These are phyloP conservation scores for Dictyostelium firmibasis DNA, from an alignment of 78 protist species.

Conservation along the genomic window DNA sequence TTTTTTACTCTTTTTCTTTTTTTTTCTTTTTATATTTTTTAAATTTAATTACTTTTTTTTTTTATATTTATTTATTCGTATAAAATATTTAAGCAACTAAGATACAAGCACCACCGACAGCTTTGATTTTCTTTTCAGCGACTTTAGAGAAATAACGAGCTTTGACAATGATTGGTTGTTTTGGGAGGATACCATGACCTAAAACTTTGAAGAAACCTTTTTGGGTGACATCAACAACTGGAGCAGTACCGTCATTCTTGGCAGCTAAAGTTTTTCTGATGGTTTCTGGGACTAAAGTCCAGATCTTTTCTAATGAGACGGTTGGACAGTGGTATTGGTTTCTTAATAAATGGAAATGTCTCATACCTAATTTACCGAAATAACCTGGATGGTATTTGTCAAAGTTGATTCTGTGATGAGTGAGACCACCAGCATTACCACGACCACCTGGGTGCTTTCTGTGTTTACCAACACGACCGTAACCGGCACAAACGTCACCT, in stretches of 20 bases:
- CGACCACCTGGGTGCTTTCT: constrained; percentile 99
- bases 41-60: not conserved
- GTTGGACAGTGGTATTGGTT: constrained; percentile 92
- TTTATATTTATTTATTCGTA: not conserved
- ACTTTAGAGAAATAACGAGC: constrained; percentile 96
- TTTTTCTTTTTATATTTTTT: no score
- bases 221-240: constrained; percentile 97
- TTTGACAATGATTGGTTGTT: constrained; percentile 96
- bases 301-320: constrained; percentile 96
- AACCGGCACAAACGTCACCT: constrained; percentile 86
- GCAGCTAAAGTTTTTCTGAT: constrained; percentile 48
- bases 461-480: constrained; percentile 97
- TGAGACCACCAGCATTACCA: constrained; percentile 99
- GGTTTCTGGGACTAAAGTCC: constrained; percentile 94
- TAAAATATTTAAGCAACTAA: constrained; percentile 90
- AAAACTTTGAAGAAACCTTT: constrained; percentile 97
- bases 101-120: constrained; percentile 98
- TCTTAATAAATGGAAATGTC: constrained; percentile 94
- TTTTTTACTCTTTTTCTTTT: no score
- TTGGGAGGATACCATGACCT: constrained; percentile 98
- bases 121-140: constrained; percentile 99
- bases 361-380: constrained; percentile 99
- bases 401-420: constrained; percentile 97
- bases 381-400: constrained; percentile 99
- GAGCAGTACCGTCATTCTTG: constrained; percentile 85